A percentile compares a stretch with the other conserved stretches of the same genome.
phyloP scores from a whole-genome alignment of 2,329 filamentous ascomycete species.

The Fusarium marasasianum region DNA sequence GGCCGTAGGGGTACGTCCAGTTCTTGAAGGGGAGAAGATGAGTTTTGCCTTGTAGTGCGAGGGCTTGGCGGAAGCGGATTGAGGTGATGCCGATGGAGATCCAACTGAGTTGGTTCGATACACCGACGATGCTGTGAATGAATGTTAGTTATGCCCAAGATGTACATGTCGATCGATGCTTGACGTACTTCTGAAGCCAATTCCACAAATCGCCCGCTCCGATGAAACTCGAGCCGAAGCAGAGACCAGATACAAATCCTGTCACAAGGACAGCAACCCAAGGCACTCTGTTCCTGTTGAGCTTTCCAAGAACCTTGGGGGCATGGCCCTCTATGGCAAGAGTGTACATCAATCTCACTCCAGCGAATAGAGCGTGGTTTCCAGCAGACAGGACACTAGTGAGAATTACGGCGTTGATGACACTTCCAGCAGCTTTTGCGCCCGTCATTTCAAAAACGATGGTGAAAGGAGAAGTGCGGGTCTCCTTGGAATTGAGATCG shows the following conservation, averaged over 20 bases:
- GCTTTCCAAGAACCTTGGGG: constrained; percentile 59
- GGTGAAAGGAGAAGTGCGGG: constrained; percentile 56
- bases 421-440: constrained; percentile 58
- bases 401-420: constrained; percentile 68
- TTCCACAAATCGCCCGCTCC: constrained; percentile 72
- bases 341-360: constrained; percentile 49
- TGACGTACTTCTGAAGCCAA: constrained; percentile 70
- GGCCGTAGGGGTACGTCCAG: constrained; percentile 72
- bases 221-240: constrained; percentile 72
- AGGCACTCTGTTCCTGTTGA: constrained; percentile 50
- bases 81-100: constrained; percentile 71
- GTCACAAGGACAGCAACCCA: constrained; percentile 59
- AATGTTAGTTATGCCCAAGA: constrained; percentile 12
- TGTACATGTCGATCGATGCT: not conserved
- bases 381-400: constrained; percentile 51
- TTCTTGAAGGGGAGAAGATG: constrained; percentile 71
- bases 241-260: constrained; percentile 65
- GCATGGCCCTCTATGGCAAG: constrained; percentile 59
- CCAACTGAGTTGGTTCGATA: constrained; percentile 75
- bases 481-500: constrained; percentile 45
- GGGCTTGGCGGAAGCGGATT: constrained; percentile 69
- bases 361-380: constrained; percentile 51
- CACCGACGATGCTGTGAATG: constrained; percentile 64
- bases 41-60: constrained; percentile 67
- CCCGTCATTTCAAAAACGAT: constrained; percentile 69